A percentile compares a stretch with the other conserved stretches of the same genome.
phyloP scores from a whole-genome alignment of 2,329 filamentous ascomycete species.

The Ambrosiella beaveri region DNA sequence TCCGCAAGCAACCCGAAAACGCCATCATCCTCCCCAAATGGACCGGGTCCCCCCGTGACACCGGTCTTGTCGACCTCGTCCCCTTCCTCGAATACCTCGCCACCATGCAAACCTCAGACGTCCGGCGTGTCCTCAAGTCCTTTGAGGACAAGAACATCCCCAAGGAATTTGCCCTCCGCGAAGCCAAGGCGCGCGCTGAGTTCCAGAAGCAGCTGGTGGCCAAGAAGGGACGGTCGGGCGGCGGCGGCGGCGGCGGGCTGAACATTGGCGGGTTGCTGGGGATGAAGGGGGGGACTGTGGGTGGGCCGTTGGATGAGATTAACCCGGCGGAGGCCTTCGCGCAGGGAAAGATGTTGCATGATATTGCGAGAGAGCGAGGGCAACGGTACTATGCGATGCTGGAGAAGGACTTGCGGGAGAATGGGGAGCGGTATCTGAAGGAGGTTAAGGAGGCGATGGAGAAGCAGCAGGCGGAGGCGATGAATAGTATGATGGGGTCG shows the following conservation, averaged over 20 bases:
- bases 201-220: conserved; percentile 63
- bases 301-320: conserved; percentile 39
- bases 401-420: conserved; percentile 79
- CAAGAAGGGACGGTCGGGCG: conserved; percentile 47
- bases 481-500: conserved; percentile 78
- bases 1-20: conserved; percentile 87
- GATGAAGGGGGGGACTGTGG: conserved; percentile 48
- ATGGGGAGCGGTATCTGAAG: conserved; percentile 89
- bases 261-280: conserved; percentile 39
- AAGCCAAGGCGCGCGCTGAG: conserved; percentile 68
- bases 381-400: conserved; percentile 78
- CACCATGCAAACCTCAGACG: conserved; percentile 79
- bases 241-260: conserved; percentile 50
- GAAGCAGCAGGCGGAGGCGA: conserved; percentile 74
- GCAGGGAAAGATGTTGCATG: conserved; percentile 93
- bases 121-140: conserved; percentile 69
- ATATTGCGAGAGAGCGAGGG: conserved; percentile 81
- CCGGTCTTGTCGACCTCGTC: conserved; percentile 72
- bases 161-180: conserved; percentile 71
- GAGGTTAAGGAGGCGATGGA: conserved; percentile 82
- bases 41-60: conserved; percentile 69
- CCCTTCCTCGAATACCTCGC: conserved; percentile 96
- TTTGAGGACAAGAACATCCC: conserved; percentile 85
- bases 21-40: conserved; percentile 83
- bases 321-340: conserved; percentile 60